Evolutionary conservation across 495 filamentous ascomycete genomes (phyloP).

Genomic region (Aspergillus biplanus): DNA sequence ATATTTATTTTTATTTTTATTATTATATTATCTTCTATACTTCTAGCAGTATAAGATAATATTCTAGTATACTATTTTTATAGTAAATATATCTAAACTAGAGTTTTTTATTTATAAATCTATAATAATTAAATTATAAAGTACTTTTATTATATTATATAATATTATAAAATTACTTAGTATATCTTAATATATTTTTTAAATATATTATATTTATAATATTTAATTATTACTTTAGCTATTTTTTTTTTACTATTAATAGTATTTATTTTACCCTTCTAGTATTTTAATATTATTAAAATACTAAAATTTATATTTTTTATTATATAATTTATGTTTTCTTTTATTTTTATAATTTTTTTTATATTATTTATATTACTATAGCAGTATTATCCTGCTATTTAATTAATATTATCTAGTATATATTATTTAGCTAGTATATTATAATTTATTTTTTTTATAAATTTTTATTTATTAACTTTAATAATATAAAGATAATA

Average conservation of each 20-base stretch:
- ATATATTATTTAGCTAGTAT: background rate
- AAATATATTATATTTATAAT: background rate
- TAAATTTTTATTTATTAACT: no score
- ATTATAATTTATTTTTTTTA: no score
- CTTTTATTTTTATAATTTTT: no score
- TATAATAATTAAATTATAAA: background rate
- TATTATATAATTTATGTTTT: background rate
- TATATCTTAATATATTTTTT: background rate
- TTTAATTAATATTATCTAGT: no score
- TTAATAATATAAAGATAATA: no score
- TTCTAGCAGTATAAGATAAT: background rate
- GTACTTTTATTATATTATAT: background rate
- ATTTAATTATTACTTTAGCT: background rate
- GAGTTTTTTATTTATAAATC: background rate
- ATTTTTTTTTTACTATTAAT: background rate
- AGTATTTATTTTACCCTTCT: background rate
- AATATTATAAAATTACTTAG: background rate
- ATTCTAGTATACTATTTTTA: no score
- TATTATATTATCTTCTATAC: conserved; percentile 4
- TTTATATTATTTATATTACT: background rate
- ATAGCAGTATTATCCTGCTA: background rate
- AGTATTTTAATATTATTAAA: background rate
- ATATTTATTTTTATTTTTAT: background rate
- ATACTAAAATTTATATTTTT: background rate
- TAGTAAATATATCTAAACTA: background rate